Evolutionary conservation across 768 basidiomycete genomes (phyloP), one percentile per base, ranked within the genome.

Genomic region (Pleurotus pulmonarius): DNA sequence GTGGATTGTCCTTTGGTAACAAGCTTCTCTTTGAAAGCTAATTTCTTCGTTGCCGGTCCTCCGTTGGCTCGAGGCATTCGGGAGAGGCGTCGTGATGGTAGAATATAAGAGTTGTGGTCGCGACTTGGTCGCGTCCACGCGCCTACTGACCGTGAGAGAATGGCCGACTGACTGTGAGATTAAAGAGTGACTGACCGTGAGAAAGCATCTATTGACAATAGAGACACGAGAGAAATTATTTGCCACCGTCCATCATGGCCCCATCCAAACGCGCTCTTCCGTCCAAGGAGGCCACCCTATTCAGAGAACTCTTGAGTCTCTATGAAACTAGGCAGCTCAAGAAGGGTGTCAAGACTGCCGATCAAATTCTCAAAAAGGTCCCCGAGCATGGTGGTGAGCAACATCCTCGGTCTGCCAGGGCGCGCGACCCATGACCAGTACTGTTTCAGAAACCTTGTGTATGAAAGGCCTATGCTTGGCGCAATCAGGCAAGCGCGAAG

Each of bases 381-480:
- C 94, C 97, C 0, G 87, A 96, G 43, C 94, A 99, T 79, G 97
- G 96, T 65, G 95, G 96, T 93, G 65, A 47, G 83, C 16, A 40
- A 2, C 7, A 5, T 11, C 9, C 20, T 29, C 61, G n/a, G 26
- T n/a, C 22, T 9, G n/a, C 11, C n/a, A 48, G 24, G 49, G 56
- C 20, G 25, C 45, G 22, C 40, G 29, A 34, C 29, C 26, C 46
- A 13, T 48, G 22, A 29, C 37, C 45, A 46, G 46, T 40, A 24
- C 48, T 55, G 20, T 44, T 49, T 2, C 65, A 98, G 96, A 98
- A 74, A 95, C 96, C 24, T 70, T 95, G 67, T 94, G 92, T 68
- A 94, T 99, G 92, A 97, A 96, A 68, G 96, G 96, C 1, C 85
- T 98, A 48, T 78, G 97, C 53, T 74, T 88, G 64, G 87, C 85